A percentile compares a stretch with the other conserved stretches of the same genome.
phyloP scores from a whole-genome alignment of 2,329 filamentous ascomycete genomes.

The Pyrenophora teres region DNA sequence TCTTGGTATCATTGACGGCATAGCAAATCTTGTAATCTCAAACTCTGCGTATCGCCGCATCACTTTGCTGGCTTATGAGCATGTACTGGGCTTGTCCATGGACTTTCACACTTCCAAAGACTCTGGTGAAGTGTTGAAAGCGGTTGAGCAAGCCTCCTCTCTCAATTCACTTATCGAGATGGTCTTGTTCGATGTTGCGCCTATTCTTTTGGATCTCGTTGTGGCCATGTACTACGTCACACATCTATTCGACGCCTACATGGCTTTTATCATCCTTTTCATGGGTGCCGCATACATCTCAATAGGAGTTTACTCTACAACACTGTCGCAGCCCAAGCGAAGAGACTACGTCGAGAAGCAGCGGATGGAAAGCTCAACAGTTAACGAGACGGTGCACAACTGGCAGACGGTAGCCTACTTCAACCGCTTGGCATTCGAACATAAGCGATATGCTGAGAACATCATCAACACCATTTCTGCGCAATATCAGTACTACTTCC shows the following conservation, averaged over 20 bases:
- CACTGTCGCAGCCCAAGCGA: constrained; percentile 49
- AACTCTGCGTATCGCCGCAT: constrained; percentile 64
- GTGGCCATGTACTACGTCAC: constrained; percentile 66
- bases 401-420: constrained; percentile 66
- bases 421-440: constrained; percentile 61
- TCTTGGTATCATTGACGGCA: constrained; percentile 55
- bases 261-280: constrained; percentile 47
- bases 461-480: constrained; percentile 46
- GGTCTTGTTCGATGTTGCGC: constrained; percentile 63
- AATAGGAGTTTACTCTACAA: constrained; percentile 52
- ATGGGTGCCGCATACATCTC: constrained; percentile 57
- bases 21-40: constrained; percentile 60
- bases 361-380: constrained; percentile 57
- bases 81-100: constrained; percentile 71
- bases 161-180: constrained; percentile 65
- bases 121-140: constrained; percentile 67
- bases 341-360: constrained; percentile 51
- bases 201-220: constrained; percentile 65
- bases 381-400: constrained; percentile 63
- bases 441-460: constrained; percentile 53
- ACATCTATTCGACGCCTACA: constrained; percentile 63
- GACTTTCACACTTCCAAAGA: constrained; percentile 71
- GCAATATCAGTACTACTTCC: constrained; percentile 41
- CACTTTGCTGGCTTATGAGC: constrained; percentile 65
- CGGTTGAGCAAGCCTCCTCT: constrained; percentile 66